phyloP scores from a whole-genome alignment of 2,329 filamentous ascomycete species.

The Juglanconis sp. region DNA sequence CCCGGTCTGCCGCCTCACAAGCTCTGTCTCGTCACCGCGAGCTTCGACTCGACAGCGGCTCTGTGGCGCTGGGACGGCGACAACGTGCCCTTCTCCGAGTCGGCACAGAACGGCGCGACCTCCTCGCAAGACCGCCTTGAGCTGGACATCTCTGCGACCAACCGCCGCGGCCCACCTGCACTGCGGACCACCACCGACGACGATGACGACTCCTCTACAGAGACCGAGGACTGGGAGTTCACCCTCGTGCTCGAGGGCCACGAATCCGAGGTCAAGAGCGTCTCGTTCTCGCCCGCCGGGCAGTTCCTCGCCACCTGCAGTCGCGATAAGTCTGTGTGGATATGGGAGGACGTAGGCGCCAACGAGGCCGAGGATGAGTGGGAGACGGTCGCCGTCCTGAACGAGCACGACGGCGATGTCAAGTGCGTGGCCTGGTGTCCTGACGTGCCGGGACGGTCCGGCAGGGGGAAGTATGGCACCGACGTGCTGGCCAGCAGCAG shows the following conservation, averaged over 20 bases:
- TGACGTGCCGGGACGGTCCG: conserved; percentile 50
- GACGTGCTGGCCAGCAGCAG: conserved; percentile 85
- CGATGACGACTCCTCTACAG: conserved; percentile 43
- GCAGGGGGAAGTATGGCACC: conserved; percentile 47
- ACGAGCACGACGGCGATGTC: conserved; percentile 92
- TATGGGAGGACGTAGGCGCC: conserved; percentile 86
- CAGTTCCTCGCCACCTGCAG: conserved; percentile 85
- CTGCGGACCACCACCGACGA: conserved; percentile 30
- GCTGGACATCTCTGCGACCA: conserved; percentile 36
- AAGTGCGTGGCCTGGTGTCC: conserved; percentile 94
- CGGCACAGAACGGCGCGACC: conserved; percentile 12
- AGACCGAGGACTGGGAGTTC: conserved; percentile 84
- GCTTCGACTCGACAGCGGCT: conserved; percentile 89
- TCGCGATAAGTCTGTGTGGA: conserved; percentile 93
- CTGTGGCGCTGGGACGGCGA: conserved; percentile 69
- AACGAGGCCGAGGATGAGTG: conserved; percentile 85
- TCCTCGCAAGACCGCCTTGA: conserved; percentile 30
- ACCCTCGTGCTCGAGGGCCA: conserved; percentile 91
- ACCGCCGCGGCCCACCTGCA: conserved; percentile 15
- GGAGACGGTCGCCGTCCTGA: conserved; percentile 91
- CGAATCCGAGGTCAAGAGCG: conserved; percentile 85
- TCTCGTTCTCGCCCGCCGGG: conserved; percentile 71
- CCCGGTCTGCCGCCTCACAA: conserved; percentile 59
- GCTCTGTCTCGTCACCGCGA: conserved; percentile 83
- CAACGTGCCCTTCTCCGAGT: conserved; percentile 23